Evolutionary conservation across 1,284 basidiomycete species (phyloP).

Genomic region (Leccinum cinnamomeum): DNA sequence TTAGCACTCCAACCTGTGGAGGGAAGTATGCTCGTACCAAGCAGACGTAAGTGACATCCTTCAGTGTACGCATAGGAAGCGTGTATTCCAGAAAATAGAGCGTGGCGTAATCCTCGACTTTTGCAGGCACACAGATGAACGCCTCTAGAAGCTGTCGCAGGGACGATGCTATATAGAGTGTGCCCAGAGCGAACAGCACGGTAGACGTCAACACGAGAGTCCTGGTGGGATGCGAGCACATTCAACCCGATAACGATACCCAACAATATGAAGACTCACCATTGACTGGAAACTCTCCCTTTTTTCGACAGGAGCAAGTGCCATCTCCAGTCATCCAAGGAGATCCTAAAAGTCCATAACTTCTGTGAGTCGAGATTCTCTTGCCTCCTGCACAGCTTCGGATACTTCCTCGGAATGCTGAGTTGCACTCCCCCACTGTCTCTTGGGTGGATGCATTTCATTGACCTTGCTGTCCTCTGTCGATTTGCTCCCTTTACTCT

Average conservation of each 20-base stretch:
- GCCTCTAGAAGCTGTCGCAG: slow-evolving; percentile 20
- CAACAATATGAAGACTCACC: neutral
- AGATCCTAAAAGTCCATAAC: too few species aligned
- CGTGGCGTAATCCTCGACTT: slow-evolving; percentile 8
- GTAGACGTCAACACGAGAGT: slow-evolving; percentile 19
- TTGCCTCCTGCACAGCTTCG: too few species aligned
- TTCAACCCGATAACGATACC: neutral
- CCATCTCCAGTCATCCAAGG: too few species aligned
- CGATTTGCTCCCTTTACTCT: slow-evolving; percentile 23
- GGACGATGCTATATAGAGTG: slow-evolving; percentile 13
- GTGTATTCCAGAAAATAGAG: slow-evolving; percentile 17
- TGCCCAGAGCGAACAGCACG: slow-evolving; percentile 16
- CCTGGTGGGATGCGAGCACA: slow-evolving; percentile 1
- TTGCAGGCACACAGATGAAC: slow-evolving; percentile 14
- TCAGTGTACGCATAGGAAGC: slow-evolving; percentile 10
- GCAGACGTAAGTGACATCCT: slow-evolving; percentile 16
- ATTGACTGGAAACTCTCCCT: slow-evolving; percentile 2
- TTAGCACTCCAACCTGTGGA: slow-evolving; percentile 1
- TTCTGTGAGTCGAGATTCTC: too few species aligned
- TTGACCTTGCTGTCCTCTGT: slow-evolving; percentile 10
- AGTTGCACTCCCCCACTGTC: slow-evolving; percentile 9
- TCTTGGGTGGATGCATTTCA: slow-evolving; percentile 23
- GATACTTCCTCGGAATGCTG: too few species aligned
- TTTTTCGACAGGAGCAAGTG: slow-evolving; percentile 11
- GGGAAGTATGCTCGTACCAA: slow-evolving; percentile 6